phyloP scores from a whole-genome alignment of 306 rosid species.

The Cicer yamashitae region DNA sequence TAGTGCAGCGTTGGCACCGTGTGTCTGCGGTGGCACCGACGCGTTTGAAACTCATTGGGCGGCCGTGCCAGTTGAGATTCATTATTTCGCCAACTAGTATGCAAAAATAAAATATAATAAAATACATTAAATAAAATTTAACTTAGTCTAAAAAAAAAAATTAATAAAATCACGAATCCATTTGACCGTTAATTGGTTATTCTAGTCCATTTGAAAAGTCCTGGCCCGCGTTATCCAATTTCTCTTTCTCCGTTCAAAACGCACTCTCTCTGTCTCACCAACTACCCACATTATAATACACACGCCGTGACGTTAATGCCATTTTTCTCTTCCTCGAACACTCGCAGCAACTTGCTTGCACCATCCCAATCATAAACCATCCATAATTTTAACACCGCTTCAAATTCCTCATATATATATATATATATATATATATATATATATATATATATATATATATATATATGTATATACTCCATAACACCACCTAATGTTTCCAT shows the following conservation, averaged over 20 bases:
- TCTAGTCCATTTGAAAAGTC: neutral
- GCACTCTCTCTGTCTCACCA: too few relatives aligned
- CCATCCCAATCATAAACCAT: neutral
- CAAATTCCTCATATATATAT: neutral
- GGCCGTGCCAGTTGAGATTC: neutral
- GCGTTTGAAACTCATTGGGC: neutral
- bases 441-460: neutral
- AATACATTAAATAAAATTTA: too few relatives aligned
- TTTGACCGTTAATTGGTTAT: neutral
- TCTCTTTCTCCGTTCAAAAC: too few relatives aligned
- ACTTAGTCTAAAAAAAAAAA: neutral
- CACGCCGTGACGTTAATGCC: neutral
- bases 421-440: neutral
- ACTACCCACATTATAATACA: neutral
- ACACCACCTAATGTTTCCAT: neutral
- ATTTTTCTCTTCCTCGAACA: slow-evolving; percentile 20
- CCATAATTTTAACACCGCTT: slow-evolving; percentile 16
- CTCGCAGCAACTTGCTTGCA: slow-evolving; percentile 11
- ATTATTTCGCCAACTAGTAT: neutral
- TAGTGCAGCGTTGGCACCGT: neutral
- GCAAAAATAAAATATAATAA: too few relatives aligned
- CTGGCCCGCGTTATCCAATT: neutral
- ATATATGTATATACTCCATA: neutral
- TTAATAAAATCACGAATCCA: neutral
- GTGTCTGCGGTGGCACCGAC: neutral